These are phyloP conservation scores for Xylaria longipes DNA, from an alignment of 495 filamentous ascomycete genomes.

Conservation along the genomic window DNA sequence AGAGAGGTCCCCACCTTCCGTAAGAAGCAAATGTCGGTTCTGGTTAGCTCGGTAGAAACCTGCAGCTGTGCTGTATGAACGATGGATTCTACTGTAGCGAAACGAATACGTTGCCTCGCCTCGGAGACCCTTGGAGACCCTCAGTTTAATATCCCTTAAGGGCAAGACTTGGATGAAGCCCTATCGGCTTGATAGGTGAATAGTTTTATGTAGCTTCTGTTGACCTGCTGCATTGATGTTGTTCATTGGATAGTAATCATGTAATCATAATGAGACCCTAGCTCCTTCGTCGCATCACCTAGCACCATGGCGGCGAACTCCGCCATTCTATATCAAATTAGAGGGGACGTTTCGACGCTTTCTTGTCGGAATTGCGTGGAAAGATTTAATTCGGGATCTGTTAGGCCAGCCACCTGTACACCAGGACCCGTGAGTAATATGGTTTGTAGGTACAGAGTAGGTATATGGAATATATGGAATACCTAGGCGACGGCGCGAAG, in stretches of 20 bases:
- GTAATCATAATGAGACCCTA: neutral
- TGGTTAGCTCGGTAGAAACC: neutral
- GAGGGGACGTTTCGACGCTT: neutral
- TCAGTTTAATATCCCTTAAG: neutral
- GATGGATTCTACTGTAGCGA: neutral
- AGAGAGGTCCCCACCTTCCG: conserved; percentile 20
- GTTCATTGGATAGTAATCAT: neutral
- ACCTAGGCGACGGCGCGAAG: neutral
- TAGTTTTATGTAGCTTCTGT: neutral
- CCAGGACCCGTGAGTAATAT: neutral
- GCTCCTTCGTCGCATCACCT: neutral
- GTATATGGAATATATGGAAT: neutral
- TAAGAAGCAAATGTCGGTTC: conserved; percentile 21
- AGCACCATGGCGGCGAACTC: neutral
- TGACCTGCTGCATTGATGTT: neutral
- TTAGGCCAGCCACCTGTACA: neutral
- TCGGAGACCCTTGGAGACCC: neutral
- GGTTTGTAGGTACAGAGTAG: neutral
- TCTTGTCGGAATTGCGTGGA: neutral
- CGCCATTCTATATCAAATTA: neutral
- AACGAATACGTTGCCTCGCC: conserved; percentile 15
- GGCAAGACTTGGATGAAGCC: neutral
- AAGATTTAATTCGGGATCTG: neutral
- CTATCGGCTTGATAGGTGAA: neutral
- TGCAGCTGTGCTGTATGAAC: neutral